A percentile compares a stretch with the other conserved stretches of the same genome.
Evolutionary conservation across 139 green algal species (phyloP).

Genomic region (Tetradesmus obliquus): DNA sequence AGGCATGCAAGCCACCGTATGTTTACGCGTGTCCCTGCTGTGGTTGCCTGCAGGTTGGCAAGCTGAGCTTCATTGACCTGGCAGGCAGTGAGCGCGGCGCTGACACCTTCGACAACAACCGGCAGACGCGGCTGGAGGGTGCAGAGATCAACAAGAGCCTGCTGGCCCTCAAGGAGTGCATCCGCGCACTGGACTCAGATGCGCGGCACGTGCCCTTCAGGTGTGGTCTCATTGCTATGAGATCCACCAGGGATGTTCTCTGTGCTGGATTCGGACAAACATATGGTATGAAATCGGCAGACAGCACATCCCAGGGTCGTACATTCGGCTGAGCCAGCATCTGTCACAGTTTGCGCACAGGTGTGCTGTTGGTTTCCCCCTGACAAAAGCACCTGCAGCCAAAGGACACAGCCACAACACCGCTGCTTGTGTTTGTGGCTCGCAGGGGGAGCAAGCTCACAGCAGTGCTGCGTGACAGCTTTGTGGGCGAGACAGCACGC

Average conservation of each 20-base stretch:
- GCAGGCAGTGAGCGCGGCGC: constrained; percentile 97
- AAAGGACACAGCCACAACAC: not conserved
- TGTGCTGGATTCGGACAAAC: constrained; percentile 46
- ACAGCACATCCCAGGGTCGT: too few species aligned
- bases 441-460: constrained; percentile 36
- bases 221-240: constrained; percentile 83
- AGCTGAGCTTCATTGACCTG: constrained; percentile 99
- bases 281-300: too few species aligned
- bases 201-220: constrained; percentile 96
- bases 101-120: constrained; percentile 97
- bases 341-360: too few species aligned
- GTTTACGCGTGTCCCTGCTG: not conserved
- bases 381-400: too few species aligned
- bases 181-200: constrained; percentile 92
- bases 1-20: too few species aligned
- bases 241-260: constrained; percentile 71
- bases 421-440: not conserved
- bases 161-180: constrained; percentile 96
- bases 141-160: constrained; percentile 99
- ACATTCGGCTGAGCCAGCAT: too few species aligned
- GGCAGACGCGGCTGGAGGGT: constrained; percentile 89
- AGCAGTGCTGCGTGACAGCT: constrained; percentile 79
- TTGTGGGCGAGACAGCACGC: constrained; percentile 82
- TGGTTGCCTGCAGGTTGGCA: constrained; percentile 73
- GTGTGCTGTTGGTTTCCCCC: not conserved